Conservation (phyloP, 768 basidiomycete species). For the Russula lepida region DNA sequence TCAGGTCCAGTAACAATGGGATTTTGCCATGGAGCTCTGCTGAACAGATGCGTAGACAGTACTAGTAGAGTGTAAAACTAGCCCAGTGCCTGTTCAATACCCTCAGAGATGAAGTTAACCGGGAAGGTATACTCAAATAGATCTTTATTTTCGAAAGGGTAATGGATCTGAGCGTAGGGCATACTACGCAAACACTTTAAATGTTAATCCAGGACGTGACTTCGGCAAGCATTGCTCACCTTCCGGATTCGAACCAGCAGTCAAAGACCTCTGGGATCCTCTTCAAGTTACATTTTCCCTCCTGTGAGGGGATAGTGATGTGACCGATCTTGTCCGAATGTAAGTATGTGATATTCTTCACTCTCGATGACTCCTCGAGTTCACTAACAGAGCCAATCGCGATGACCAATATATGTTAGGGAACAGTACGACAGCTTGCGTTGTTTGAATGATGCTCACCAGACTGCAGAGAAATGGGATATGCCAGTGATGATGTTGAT, state of each 20-base stretch:
- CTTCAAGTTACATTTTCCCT: conserved; percentile 78
- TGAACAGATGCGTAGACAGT: conserved; percentile 91
- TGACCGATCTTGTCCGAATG: conserved; percentile 94
- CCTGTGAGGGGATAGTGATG: conserved; percentile 88
- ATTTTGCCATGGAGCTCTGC: conserved; percentile 95
- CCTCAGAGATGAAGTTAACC: conserved; percentile 95
- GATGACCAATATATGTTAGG: background rate
- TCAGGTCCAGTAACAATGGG: conserved; percentile 93
- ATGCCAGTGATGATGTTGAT: no score
- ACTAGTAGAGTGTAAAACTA: conserved; percentile 99
- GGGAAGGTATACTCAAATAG: conserved; percentile 80
- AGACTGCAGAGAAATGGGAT: no score
- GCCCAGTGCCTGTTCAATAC: conserved; percentile 97
- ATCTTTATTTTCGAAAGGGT: conserved; percentile 96
- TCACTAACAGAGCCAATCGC: conserved; percentile 75
- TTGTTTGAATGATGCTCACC: no score
- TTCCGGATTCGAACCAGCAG: conserved; percentile 99
- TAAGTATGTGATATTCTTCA: conserved; percentile 75
- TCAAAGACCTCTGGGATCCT: conserved; percentile 98
- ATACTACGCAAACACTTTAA: conserved; percentile 49
- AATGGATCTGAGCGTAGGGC: conserved; percentile 96
- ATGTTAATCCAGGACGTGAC: background rate
- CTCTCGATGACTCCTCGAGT: conserved; percentile 78
- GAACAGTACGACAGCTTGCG: no score
- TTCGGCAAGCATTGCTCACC: conserved; percentile 38